Percentiles rank a stretch among this genome's conserved stretches.
phyloP scores from a whole-genome alignment of 306 rosid species.

The Cyclanthera cordifolia region DNA sequence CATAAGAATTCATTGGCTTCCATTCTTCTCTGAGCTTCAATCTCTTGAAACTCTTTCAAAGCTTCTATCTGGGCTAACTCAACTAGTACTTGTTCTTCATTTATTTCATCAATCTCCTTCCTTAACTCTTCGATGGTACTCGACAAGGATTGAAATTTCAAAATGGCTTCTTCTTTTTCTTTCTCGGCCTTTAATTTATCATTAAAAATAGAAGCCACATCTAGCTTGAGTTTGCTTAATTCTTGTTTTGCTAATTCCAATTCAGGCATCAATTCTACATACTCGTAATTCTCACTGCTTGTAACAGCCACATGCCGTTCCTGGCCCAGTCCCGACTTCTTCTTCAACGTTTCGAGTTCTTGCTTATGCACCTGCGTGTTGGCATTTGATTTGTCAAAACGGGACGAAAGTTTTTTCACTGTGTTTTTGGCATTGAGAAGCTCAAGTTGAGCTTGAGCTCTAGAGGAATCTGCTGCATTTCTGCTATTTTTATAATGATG shows the following conservation, averaged over 20 bases:
- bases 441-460: constrained; percentile 48
- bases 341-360: constrained; percentile 35
- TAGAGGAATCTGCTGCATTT: constrained; percentile 36
- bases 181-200: constrained; percentile 46
- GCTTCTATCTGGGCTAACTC: constrained; percentile 87
- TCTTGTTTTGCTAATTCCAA: constrained; percentile 56
- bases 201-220: constrained; percentile 47
- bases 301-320: constrained; percentile 8
- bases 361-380: constrained; percentile 18
- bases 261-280: constrained; percentile 47
- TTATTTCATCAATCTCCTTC: constrained; percentile 56
- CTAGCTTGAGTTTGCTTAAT: constrained; percentile 58
- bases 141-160: constrained; percentile 23
- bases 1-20: constrained; percentile 35
- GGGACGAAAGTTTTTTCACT: constrained; percentile 31
- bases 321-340: constrained; percentile 21
- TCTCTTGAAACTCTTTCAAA: constrained; percentile 46
- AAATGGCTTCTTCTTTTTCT: constrained; percentile 31
- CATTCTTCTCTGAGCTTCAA: constrained; percentile 35
- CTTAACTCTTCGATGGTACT: constrained; percentile 35
- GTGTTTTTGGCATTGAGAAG: constrained; percentile 36
- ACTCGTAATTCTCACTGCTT: constrained; percentile 25
- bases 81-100: constrained; percentile 71
- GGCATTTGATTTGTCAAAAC: constrained; percentile 35
- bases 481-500: constrained; percentile 35